Conservation (phyloP, 2,329 filamentous ascomycete species). For the Fonsecaea erecta region DNA sequence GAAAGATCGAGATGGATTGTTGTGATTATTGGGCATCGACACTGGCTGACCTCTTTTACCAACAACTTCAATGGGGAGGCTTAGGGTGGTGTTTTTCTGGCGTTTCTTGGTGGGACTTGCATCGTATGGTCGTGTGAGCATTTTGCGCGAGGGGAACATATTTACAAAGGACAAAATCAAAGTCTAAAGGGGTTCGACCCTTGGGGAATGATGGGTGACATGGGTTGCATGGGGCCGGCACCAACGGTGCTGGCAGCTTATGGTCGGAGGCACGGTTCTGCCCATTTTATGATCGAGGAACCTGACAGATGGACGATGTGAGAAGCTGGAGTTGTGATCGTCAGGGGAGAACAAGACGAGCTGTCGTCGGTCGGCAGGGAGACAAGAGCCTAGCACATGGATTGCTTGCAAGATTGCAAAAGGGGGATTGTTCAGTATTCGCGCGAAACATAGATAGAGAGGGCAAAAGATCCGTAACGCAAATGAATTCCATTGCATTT, state of each 20-base stretch:
- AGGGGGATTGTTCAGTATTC: slow-evolving; percentile 10
- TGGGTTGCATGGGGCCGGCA: slow-evolving; percentile 4
- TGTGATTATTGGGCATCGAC: neutral
- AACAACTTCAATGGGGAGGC: neutral
- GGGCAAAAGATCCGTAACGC: slow-evolving; percentile 6
- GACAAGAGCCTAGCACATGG: neutral
- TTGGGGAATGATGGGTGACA: neutral
- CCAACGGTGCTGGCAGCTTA: neutral
- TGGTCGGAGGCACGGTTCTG: neutral
- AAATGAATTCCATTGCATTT: slow-evolving; percentile 4
- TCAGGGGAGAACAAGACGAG: neutral
- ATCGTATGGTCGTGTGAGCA: slow-evolving; percentile 1
- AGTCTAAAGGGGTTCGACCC: neutral
- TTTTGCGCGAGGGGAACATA: neutral
- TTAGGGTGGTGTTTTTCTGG: neutral
- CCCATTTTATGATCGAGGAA: neutral
- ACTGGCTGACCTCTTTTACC: neutral
- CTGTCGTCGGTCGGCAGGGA: neutral
- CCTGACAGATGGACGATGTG: neutral
- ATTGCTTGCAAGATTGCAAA: slow-evolving; percentile 6
- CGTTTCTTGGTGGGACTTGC: slow-evolving; percentile 3
- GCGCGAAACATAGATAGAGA: slow-evolving; percentile 16
- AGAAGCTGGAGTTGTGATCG: neutral
- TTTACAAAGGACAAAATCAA: slow-evolving; percentile 3
- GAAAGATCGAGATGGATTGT: slow-evolving; percentile 5